Base-by-base conservation (phyloP, 2,329 filamentous ascomycete species). In the Dactylellina drechsleri region DNA sequence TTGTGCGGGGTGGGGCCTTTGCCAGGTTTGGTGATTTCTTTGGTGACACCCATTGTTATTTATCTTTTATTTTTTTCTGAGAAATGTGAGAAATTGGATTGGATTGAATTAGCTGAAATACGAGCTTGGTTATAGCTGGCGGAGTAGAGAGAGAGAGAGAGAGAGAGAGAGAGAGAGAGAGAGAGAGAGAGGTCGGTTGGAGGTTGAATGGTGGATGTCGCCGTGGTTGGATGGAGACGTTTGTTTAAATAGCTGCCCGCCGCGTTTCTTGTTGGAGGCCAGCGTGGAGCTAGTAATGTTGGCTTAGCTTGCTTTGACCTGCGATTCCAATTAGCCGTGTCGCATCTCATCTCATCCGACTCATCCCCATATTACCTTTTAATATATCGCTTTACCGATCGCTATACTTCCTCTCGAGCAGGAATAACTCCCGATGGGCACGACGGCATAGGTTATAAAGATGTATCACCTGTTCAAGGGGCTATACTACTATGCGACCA, bases 391-490 rank as follows among this genome's bases (percentile, higher is more conserved):
- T 23, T 23, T 23, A 23, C 23, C 23, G 23, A 23, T 23, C 23
- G 23, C 23, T 23, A 23, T 23, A 23, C 23, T 52, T 20, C 43
- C 23, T 36, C 20, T 36, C 43, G 5, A 15, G 47, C 18, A 18
- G 13, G 13, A 47, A 47, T 6, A 10, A n/a, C 43, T 15, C 40
- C 61, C 56, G 40, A 67, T 67, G 70, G 70, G 70, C 62, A 50
- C 57, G 43, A 18, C 53, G 53, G 28, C 64, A 49, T 31, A 12
- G 57, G 47, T 45, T 52, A 28, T 23, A 66, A 77, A 16, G 54
- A 97, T 97, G 94, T 98, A 97, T 84, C 94, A 98, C 84, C 89
- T 99, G 79, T 90, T 92, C 80, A 97, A 97, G 83, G 93, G 92
- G 73, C 86, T 99, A 71, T 99, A 98, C 84, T 88, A 95, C 80